phyloP scores from a whole-genome alignment of 768 basidiomycete genomes.

The Tricholoma saponaceum region DNA sequence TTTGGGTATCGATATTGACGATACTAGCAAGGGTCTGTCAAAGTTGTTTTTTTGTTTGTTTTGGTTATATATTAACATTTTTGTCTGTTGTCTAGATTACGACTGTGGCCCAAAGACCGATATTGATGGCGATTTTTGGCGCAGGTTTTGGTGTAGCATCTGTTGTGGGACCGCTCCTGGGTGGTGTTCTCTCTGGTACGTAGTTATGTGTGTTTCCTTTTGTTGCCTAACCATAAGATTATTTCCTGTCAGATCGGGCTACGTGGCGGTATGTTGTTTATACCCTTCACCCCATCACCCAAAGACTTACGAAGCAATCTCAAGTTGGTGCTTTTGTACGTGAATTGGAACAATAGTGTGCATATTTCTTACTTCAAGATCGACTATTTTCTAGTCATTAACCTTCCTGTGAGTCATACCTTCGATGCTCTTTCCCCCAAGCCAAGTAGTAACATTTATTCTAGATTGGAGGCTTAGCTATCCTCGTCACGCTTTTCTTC shows the following conservation, averaged over 20 bases:
- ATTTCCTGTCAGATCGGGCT: slow-evolving; percentile 23
- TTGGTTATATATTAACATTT: too few relatives aligned
- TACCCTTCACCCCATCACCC: not conserved
- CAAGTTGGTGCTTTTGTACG: slow-evolving; percentile 25
- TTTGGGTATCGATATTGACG: slow-evolving; percentile 14
- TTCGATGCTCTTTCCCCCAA: slow-evolving; percentile 11
- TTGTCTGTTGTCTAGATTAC: not conserved
- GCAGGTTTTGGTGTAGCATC: slow-evolving; percentile 32
- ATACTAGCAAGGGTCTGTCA: slow-evolving; percentile 17
- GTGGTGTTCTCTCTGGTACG: slow-evolving; percentile 18
- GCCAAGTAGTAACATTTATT: not conserved
- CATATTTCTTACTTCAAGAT: too few relatives aligned
- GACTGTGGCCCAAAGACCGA: slow-evolving; percentile 13
- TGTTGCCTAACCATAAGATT: not conserved
- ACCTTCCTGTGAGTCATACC: not conserved
- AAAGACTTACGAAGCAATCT: too few relatives aligned
- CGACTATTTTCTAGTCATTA: slow-evolving; percentile 5
- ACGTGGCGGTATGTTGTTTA: slow-evolving; percentile 8
- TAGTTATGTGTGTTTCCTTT: not conserved
- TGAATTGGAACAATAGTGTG: not conserved
- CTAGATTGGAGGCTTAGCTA: slow-evolving; percentile 9
- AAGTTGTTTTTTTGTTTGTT: not conserved
- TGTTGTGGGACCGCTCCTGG: slow-evolving; percentile 29
- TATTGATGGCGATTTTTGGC: slow-evolving; percentile 17
- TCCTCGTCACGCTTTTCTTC: slow-evolving; percentile 16